Evolutionary conservation across 1,284 basidiomycete species (phyloP).

Genomic region (Bondarzewia mesenterica): DNA sequence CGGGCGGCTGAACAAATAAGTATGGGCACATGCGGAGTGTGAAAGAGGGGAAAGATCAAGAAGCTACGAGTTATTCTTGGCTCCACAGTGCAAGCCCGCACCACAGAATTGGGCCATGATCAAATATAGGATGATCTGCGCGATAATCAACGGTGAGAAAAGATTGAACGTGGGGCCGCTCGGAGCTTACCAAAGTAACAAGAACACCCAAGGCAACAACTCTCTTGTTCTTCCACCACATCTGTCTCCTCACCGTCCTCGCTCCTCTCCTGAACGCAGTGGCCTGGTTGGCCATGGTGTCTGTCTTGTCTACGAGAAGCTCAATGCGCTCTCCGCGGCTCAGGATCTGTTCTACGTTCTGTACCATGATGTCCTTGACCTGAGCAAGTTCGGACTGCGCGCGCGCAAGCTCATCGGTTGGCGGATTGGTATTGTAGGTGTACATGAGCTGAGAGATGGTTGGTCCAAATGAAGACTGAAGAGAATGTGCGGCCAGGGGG

Average conservation of each 20-base stretch:
- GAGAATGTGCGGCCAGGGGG: slow-evolving; percentile 40
- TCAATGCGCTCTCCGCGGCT: slow-evolving; percentile 94
- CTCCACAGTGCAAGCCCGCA: slow-evolving; percentile 39
- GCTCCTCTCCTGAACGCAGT: slow-evolving; percentile 94
- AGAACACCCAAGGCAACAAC: slow-evolving; percentile 66
- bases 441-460: slow-evolving; percentile 69
- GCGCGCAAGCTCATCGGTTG: slow-evolving; percentile 83
- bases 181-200: slow-evolving; percentile 65
- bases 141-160: slow-evolving; percentile 5
- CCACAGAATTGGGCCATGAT: slow-evolving; percentile 85
- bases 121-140: slow-evolving; percentile 69
- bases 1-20: too few species aligned
- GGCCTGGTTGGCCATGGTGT: slow-evolving; percentile 90
- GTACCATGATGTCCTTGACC: slow-evolving; percentile 97
- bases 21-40: background rate
- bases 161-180: slow-evolving; percentile 7
- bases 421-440: slow-evolving; percentile 84
- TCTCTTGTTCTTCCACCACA: slow-evolving; percentile 95
- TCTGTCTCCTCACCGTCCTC: slow-evolving; percentile 77
- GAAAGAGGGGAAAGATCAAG: background rate
- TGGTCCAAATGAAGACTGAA: slow-evolving; percentile 66
- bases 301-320: slow-evolving; percentile 94
- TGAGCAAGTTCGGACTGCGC: slow-evolving; percentile 89
- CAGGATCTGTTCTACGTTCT: slow-evolving; percentile 93
- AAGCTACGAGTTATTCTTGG: background rate